Conservation (phyloP, 805 yeast genomes). For the Ogataea haglerorum region DNA sequence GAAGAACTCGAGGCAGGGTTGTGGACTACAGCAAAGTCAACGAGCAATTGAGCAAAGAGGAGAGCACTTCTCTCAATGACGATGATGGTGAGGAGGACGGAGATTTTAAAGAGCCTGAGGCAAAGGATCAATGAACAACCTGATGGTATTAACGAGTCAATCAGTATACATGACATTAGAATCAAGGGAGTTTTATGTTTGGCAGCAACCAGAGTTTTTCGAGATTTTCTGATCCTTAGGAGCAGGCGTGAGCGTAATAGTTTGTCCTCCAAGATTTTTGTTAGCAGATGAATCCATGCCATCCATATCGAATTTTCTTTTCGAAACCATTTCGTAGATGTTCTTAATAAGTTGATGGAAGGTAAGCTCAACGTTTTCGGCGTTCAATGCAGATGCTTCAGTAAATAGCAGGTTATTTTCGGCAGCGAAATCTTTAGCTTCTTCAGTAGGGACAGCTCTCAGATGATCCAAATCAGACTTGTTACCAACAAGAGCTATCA, state of each 20-base stretch:
- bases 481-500: conserved; percentile 90
- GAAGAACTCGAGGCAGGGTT: conserved; percentile 88
- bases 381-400: conserved; percentile 91
- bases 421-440: conserved; percentile 89
- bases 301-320: conserved; percentile 86
- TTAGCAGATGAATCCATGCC: conserved; percentile 45
- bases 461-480: conserved; percentile 87
- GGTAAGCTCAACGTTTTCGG: conserved; percentile 92
- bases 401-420: conserved; percentile 91
- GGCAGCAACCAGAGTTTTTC: conserved; percentile 70
- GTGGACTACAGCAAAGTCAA: conserved; percentile 84
- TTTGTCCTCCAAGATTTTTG: conserved; percentile 76
- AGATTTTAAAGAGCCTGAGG: conserved; percentile 46
- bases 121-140: conserved; percentile 8
- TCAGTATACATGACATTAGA: conserved; percentile 9
- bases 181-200: conserved; percentile 3
- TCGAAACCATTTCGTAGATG: conserved; percentile 90
- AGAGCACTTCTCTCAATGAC: conserved; percentile 39
- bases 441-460: conserved; percentile 96
- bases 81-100: conserved; percentile 48
- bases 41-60: conserved; percentile 56
- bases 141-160: conserved; percentile 11
- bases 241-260: conserved; percentile 88
- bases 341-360: conserved; percentile 91
- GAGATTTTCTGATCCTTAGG: conserved; percentile 71